Base-by-base conservation (phyloP, 768 basidiomycete species). In the Rhodotorula babjevae region DNA sequence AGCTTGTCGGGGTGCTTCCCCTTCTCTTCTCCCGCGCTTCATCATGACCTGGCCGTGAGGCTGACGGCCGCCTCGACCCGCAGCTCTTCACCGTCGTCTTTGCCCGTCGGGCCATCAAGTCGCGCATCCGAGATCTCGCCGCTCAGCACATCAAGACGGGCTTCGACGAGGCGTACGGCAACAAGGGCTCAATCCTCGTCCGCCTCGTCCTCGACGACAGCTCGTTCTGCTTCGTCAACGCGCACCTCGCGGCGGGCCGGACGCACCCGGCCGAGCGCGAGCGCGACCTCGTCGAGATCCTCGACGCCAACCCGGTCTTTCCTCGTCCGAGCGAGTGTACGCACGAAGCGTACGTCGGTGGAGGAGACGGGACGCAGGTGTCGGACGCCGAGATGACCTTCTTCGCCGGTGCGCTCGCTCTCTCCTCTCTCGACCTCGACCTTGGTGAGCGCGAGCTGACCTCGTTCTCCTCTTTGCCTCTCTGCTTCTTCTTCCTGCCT, bases 381-480 rank as follows among this genome's bases (percentile, higher is more conserved):
- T 82, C 94, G 58, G 95, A 99, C 79, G 93, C 95, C 80, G 95
- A 99, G 78, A 87, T 93, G 63, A 90, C 94, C 70, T 88, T 96
- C 67, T 90, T 93, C 33, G 62, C 53, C 2, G 72, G 71, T 70
- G 16, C 29, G 59, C 29, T 0, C 44, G 61, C 44, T 46, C 44
- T 14, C 44, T 46, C 12, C 44, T 12, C 44, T 18, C 18, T 46
- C 44, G 44, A 46, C 18, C 8, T 46, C 44, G 44, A 46, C n/a
- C n/a, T n/a, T n/a, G n/a, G n/a, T n/a, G n/a, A n/a, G n/a, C n/a
- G n/a, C n/a, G n/a, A n/a, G n/a, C n/a, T n/a, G n/a, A n/a, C n/a
- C n/a, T 49, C 0, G 50, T 61, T 27, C 27, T 40, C 40, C 31
- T n/a, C 14, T 1, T 11, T 6, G 1, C 44, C 8, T 1, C 3